Percentiles rank a stretch among this genome's conserved stretches.
Evolutionary conservation across 345 rosid genomes (phyloP).

Genomic region (Leavenworthia alabamica): DNA sequence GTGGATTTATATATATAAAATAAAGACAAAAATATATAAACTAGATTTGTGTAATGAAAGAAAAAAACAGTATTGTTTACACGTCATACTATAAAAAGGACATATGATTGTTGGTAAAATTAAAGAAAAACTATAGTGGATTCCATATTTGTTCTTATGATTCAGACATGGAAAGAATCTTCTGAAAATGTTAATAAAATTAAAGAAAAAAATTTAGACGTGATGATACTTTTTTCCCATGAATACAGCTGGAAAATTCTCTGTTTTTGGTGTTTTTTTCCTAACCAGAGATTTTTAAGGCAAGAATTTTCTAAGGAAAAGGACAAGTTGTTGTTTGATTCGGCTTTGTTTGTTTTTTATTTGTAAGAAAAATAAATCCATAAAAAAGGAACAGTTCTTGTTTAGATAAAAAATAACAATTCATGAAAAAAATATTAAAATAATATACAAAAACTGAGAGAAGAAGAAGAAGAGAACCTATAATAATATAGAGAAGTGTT

Average conservation of each 20-base stretch:
- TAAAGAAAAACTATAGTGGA: constrained; percentile 20
- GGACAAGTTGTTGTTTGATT: constrained; percentile 9
- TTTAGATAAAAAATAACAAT: too few species aligned
- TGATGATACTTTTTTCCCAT: constrained; percentile 7
- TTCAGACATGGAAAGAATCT: background rate
- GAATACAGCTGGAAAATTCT: constrained; percentile 30
- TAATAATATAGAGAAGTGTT: too few species aligned
- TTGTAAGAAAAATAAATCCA: background rate
- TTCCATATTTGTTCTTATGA: constrained; percentile 14
- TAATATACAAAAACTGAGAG: too few species aligned
- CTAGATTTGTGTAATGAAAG: background rate
- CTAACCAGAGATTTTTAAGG: constrained; percentile 31
- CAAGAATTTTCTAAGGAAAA: constrained; percentile 21
- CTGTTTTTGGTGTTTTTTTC: constrained; percentile 16
- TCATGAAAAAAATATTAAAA: too few species aligned
- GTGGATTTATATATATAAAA: background rate
- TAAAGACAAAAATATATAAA: constrained; percentile 3
- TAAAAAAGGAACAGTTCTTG: background rate
- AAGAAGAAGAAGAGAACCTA: too few species aligned
- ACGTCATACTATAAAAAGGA: constrained; percentile 7
- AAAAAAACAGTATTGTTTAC: background rate
- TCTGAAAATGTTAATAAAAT: background rate
- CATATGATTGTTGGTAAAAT: background rate
- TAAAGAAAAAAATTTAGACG: background rate
- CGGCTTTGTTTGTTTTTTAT: background rate